Evolutionary conservation across 306 rosid species (phyloP).

Genomic region (Fragaria vesca): DNA sequence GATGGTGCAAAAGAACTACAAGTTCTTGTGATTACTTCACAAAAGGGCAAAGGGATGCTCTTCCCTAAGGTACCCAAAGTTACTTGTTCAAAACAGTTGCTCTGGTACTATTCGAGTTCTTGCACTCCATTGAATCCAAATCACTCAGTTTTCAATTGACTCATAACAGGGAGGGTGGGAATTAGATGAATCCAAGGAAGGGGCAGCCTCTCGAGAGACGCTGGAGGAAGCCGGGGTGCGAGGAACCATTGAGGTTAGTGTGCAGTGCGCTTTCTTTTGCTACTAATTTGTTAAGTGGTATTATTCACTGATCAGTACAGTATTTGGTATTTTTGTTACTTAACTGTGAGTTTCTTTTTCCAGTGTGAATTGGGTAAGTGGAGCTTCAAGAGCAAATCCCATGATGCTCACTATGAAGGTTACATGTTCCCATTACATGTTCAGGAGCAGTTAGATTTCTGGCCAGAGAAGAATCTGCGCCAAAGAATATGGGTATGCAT

Average conservation of each 20-base stretch:
- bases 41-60: slow-evolving; percentile 81
- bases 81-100: neutral
- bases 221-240: slow-evolving; percentile 90
- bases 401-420: slow-evolving; percentile 70
- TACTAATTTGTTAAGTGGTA: neutral
- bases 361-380: slow-evolving; percentile 80
- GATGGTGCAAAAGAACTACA: slow-evolving; percentile 49
- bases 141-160: neutral
- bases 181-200: slow-evolving; percentile 72
- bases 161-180: slow-evolving; percentile 91
- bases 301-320: neutral
- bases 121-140: neutral
- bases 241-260: slow-evolving; percentile 68
- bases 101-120: neutral
- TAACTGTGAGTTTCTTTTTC: neutral
- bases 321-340: too few species aligned
- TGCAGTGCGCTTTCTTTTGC: neutral
- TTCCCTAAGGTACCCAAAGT: slow-evolving; percentile 71
- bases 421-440: slow-evolving; percentile 92
- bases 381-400: slow-evolving; percentile 88
- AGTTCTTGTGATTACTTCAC: slow-evolving; percentile 83
- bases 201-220: slow-evolving; percentile 85
- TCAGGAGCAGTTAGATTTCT: slow-evolving; percentile 70
- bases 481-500: slow-evolving; percentile 72
- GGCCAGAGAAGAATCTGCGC: slow-evolving; percentile 85